Percentiles rank a stretch among this genome's conserved stretches.
Evolutionary conservation across 23 red algal genomes (phyloP).

Genomic region (Gracilaria domingensis): DNA sequence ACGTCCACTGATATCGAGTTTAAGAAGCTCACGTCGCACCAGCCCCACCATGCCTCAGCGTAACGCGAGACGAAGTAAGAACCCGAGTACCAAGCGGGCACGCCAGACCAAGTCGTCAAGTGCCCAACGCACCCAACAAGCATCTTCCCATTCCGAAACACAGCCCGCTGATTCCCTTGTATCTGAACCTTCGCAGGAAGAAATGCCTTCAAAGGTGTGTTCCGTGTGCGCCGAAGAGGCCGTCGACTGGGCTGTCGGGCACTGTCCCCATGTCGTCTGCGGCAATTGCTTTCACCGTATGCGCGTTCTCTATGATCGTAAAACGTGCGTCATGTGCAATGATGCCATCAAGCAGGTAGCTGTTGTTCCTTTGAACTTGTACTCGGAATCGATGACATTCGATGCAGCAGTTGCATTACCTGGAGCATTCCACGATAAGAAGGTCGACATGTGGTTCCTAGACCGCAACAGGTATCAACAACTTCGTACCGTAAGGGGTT

Average conservation of each 20-base stretch:
- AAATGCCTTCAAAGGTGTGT: conserved; percentile 60
- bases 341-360: conserved; percentile 56
- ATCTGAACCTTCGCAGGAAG: conserved; percentile 1
- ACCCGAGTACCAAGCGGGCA: background rate
- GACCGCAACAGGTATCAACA: conserved; percentile 44
- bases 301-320: conserved; percentile 80
- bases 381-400: conserved; percentile 10
- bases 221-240: conserved; percentile 73
- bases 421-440: conserved; percentile 45
- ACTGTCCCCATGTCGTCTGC: conserved; percentile 86
- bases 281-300: conserved; percentile 85
- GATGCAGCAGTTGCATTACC: conserved; percentile 41
- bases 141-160: background rate
- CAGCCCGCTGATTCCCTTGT: background rate
- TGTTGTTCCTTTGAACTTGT: conserved; percentile 38
- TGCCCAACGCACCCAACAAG: background rate
- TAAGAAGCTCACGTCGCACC: background rate
- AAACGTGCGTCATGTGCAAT: conserved; percentile 89
- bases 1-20: too few species aligned
- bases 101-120: background rate
- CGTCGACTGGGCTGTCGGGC: conserved; percentile 73
- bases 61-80: background rate
- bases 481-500: conserved; percentile 47
- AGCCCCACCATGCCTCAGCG: background rate
- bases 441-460: conserved; percentile 57